Conservation (phyloP, 805 yeast species). For the Candida berthetii region DNA sequence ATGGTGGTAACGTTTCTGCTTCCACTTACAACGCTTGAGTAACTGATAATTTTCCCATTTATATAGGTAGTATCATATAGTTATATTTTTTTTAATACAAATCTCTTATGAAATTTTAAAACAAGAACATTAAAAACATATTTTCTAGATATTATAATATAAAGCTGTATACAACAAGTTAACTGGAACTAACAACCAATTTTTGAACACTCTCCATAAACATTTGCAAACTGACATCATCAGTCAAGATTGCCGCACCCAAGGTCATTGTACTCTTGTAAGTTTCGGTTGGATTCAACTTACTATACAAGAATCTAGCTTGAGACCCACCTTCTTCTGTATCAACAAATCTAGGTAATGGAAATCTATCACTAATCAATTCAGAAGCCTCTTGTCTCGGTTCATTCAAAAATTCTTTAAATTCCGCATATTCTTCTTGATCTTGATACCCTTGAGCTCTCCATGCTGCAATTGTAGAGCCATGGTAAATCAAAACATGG, state of each 20-base stretch:
- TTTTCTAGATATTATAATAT: no score
- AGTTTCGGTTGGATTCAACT: slow-evolving; percentile 59
- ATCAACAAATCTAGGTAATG: slow-evolving; percentile 66
- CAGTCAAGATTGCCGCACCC: slow-evolving; percentile 44
- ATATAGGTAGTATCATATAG: no score
- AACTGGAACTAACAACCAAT: slow-evolving; percentile 11
- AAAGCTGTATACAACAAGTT: neutral
- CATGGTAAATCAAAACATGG: slow-evolving; percentile 63
- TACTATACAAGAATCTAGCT: slow-evolving; percentile 65
- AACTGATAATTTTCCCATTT: neutral
- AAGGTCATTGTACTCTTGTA: slow-evolving; percentile 34
- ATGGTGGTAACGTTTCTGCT: slow-evolving; percentile 97
- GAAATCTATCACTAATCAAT: slow-evolving; percentile 58
- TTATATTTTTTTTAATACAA: no score
- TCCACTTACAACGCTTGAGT: slow-evolving; percentile 84
- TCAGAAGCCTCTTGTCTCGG: slow-evolving; percentile 65
- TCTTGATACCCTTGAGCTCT: slow-evolving; percentile 58
- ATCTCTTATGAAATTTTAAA: no score
- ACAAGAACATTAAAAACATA: neutral
- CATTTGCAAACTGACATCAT: slow-evolving; percentile 51
- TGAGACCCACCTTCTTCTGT: slow-evolving; percentile 75
- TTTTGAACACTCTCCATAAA: slow-evolving; percentile 42
- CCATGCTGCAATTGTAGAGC: slow-evolving; percentile 64
- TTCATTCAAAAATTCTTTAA: slow-evolving; percentile 51
- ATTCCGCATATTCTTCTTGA: slow-evolving; percentile 50